These are phyloP conservation scores for Pseudisothecium myosuroides DNA, from an alignment of 225 moss, liverwort and hornwort genomes.

Conservation along the genomic window DNA sequence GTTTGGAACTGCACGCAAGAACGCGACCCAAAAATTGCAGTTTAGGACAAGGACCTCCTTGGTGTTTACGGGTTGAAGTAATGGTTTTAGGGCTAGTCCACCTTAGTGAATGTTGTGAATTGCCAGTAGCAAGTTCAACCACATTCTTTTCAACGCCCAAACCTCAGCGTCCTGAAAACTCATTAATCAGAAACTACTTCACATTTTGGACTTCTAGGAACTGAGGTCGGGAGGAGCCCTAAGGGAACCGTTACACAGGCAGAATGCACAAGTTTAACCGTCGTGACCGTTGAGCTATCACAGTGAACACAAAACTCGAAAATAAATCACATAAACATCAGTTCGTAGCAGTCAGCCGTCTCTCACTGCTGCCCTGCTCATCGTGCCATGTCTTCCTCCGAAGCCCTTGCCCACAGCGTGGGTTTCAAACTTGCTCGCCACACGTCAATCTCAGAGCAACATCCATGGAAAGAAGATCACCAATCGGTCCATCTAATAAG, in stretches of 20 bases:
- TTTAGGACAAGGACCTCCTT: neutral
- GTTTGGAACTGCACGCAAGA: neutral
- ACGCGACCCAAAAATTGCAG: neutral
- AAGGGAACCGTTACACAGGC: neutral
- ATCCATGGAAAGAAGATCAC: neutral
- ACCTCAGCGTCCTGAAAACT: neutral
- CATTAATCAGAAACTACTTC: neutral
- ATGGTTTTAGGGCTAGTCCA: neutral
- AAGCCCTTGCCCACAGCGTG: neutral
- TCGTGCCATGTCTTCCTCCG: neutral
- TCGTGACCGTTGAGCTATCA: neutral
- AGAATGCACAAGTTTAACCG: neutral
- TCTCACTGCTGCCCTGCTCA: neutral
- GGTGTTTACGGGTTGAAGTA: neutral
- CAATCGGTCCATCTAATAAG: neutral
- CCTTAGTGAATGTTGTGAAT: neutral
- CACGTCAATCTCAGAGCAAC: neutral
- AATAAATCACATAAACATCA: neutral
- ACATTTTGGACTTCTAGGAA: neutral
- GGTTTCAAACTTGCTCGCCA: neutral
- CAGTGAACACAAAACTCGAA: neutral
- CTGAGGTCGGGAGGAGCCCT: neutral
- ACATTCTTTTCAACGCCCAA: neutral
- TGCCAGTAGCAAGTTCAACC: neutral
- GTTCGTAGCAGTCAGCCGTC: neutral